Base-by-base conservation (phyloP, 2,329 filamentous ascomycete species). In the Neofusicoccum sp. region DNA sequence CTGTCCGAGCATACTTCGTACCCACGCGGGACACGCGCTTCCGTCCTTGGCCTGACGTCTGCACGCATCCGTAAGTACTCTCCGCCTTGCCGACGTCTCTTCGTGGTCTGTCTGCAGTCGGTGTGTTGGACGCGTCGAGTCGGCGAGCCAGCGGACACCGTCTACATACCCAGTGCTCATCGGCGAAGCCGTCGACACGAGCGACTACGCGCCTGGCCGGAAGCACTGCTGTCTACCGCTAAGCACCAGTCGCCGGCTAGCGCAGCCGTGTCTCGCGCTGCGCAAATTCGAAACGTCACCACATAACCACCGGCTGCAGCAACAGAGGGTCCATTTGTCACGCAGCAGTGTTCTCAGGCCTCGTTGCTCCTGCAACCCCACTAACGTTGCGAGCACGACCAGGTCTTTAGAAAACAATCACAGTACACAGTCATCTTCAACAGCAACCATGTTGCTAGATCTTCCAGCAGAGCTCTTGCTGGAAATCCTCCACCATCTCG, bases 381-480 rank as follows among this genome's bases (percentile, higher is more conserved):
- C 54, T 58, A 31, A 58, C 54, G 34, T 45, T 31, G 12, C 14
- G 28, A 22, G 39, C 37, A 33, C 22, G 41, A 45, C 12, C 16
- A 58, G 41, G 31, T 45, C 31, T 36, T 6, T 31, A n/a, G 34
- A 54, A 28, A n/a, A 28, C 12, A n/a, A 36, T 43, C 39, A 34
- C 34, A 22, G 14, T n/a, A 22, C 31, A 36, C 6, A 43, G 11
- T 43, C 59, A 45, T 61, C 37, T 33, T 31, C 29, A 3, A 7
- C 56, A 45, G 39, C 47, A 37, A 60, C 37, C 36, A 63, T 66
- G 64, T 60, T 70, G 8, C 56, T 68, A 36, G 37, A 66, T 7
- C 64, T 72, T 9, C 69, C 69, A 12, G 54, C 68, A 3, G 70
- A 72, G 61, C 56, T 71, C 16, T 34, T 71, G 11, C 44, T 64